Percentiles rank a stretch among this genome's conserved stretches.
Evolutionary conservation across 1,139 yeast genomes (phyloP).

Genomic region (Sporopachydermia cereana): DNA sequence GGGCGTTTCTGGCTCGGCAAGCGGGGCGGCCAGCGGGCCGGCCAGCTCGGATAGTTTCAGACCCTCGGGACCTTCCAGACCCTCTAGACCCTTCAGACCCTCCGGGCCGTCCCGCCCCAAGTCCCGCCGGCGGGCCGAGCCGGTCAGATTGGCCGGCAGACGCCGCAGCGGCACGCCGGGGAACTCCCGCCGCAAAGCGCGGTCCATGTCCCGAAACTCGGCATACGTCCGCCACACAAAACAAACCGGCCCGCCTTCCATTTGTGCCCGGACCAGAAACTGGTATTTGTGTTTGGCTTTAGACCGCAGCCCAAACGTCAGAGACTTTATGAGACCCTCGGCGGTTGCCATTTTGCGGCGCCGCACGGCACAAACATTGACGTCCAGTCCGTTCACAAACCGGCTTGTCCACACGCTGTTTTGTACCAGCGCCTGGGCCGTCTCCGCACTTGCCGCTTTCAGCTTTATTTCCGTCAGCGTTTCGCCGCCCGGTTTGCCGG

Average conservation of each 20-base stretch:
- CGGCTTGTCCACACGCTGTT: conserved; percentile 23
- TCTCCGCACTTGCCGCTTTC: background rate
- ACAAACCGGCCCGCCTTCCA: conserved; percentile 27
- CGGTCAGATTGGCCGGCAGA: conserved; percentile 40
- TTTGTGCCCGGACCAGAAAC: conserved; percentile 33
- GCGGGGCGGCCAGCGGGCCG: background rate
- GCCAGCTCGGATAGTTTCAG: background rate
- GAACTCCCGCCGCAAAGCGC: conserved; percentile 37
- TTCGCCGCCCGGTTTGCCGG: conserved; percentile 27
- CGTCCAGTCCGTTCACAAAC: conserved; percentile 44
- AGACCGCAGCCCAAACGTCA: background rate
- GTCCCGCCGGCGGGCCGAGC: background rate
- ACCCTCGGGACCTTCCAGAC: too few relatives aligned
- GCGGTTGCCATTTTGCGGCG: conserved; percentile 20
- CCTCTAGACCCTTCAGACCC: background rate
- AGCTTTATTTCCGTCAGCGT: conserved; percentile 41
- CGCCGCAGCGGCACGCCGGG: conserved; percentile 65
- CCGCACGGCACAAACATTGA: conserved; percentile 58
- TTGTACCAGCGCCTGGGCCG: conserved; percentile 24
- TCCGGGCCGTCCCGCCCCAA: background rate
- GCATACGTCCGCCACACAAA: conserved; percentile 51
- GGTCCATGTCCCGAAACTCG: conserved; percentile 50
- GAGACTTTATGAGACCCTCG: conserved; percentile 10
- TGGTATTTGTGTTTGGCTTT: conserved; percentile 20
- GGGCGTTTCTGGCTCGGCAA: background rate